These are phyloP conservation scores for Emmonsiellopsis sp. DNA, from an alignment of 2,329 filamentous ascomycete species.

Conservation along the genomic window DNA sequence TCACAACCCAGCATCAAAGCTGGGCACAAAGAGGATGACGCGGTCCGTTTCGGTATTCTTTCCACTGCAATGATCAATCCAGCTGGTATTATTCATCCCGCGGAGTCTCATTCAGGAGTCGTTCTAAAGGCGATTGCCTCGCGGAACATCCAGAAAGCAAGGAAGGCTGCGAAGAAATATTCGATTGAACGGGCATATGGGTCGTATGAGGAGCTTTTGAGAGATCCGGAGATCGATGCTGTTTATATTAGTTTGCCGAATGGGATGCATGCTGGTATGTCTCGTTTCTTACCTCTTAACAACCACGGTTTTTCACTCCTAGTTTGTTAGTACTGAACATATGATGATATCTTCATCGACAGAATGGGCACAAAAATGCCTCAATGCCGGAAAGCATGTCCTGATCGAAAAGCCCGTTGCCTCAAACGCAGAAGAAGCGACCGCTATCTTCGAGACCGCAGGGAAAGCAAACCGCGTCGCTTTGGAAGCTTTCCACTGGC, in stretches of 20 bases:
- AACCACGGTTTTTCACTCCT: too few relatives aligned
- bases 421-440: slow-evolving; percentile 30
- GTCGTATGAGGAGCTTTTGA: slow-evolving; percentile 16
- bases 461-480: slow-evolving; percentile 34
- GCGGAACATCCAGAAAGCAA: slow-evolving; percentile 39
- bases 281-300: not conserved
- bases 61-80: slow-evolving; percentile 3
- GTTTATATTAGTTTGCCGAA: slow-evolving; percentile 45
- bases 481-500: slow-evolving; percentile 43
- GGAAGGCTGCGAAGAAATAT: slow-evolving; percentile 42
- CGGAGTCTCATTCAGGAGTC: slow-evolving; percentile 46
- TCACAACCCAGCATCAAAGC: not conserved
- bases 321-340: not conserved
- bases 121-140: slow-evolving; percentile 47
- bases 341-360: not conserved
- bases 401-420: slow-evolving; percentile 24
- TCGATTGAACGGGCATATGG: slow-evolving; percentile 37
- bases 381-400: slow-evolving; percentile 22
- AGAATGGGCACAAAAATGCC: slow-evolving; percentile 37
- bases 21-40: not conserved
- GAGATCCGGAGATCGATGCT: slow-evolving; percentile 32
- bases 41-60: not conserved
- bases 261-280: slow-evolving; percentile 18
- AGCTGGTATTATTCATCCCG: slow-evolving; percentile 34
- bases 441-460: slow-evolving; percentile 33